Percentiles rank a stretch among this genome's conserved stretches.
Conservation (phyloP, 352 stramenopile species). For the Phytophthora hibernalis region DNA sequence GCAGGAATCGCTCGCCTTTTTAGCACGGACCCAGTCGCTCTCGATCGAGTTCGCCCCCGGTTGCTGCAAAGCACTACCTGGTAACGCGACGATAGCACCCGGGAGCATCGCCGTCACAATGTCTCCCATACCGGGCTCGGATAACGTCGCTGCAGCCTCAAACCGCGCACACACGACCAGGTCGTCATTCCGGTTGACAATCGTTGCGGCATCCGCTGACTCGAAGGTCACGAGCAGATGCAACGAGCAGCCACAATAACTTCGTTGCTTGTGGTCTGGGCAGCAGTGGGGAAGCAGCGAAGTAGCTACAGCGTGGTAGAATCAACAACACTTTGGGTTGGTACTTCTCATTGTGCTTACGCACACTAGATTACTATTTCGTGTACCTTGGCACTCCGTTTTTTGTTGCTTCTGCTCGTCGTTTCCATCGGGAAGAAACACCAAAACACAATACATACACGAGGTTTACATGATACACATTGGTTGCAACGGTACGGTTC, state of each 20-base stretch:
- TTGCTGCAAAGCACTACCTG: background rate
- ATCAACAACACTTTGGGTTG: background rate
- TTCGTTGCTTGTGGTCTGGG: slow-evolving; percentile 32
- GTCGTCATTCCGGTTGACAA: slow-evolving; percentile 8
- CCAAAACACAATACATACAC: background rate
- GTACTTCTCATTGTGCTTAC: too few species aligned
- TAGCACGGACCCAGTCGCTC: slow-evolving; percentile 38
- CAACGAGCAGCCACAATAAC: slow-evolving; percentile 45
- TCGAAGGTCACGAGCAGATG: slow-evolving; percentile 32
- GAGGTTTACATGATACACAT: background rate
- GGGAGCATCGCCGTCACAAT: slow-evolving; percentile 4
- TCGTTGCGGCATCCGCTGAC: background rate
- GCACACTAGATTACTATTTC: background rate
- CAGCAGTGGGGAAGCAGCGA: slow-evolving; percentile 52
- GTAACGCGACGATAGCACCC: slow-evolving; percentile 7
- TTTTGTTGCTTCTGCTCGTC: slow-evolving; percentile 22
- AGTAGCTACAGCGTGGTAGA: slow-evolving; percentile 15
- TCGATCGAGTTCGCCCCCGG: slow-evolving; percentile 6
- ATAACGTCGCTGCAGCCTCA: slow-evolving; percentile 9
- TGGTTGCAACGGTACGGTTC: background rate
- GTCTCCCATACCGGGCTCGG: slow-evolving; percentile 1
- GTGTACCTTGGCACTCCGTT: slow-evolving; percentile 15
- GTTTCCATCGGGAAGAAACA: background rate
- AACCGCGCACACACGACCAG: slow-evolving; percentile 47
- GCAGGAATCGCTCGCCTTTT: slow-evolving; percentile 33